Evolutionary conservation across 106 monocot species (phyloP).

Genomic region (Dendrobium chrysotoxum): DNA sequence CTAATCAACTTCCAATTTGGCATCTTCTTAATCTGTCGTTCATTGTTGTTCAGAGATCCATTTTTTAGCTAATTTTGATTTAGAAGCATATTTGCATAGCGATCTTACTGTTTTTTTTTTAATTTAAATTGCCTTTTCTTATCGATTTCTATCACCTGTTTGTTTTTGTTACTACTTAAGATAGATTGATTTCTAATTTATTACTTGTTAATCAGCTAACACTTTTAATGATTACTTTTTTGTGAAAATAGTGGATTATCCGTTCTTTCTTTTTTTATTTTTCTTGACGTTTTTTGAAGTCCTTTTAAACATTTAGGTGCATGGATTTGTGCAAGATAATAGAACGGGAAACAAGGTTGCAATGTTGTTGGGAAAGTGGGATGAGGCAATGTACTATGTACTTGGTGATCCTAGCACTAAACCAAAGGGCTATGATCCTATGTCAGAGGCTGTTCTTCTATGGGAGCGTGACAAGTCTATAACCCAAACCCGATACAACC

Average conservation of each 20-base stretch:
- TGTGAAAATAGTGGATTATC: neutral
- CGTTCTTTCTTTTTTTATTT: neutral
- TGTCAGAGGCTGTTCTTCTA: slow-evolving; percentile 89
- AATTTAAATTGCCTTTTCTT: neutral
- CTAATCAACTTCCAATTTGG: neutral
- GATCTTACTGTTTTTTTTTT: neutral
- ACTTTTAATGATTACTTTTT: neutral
- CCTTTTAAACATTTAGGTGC: slow-evolving; percentile 42
- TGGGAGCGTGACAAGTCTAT: slow-evolving; percentile 78
- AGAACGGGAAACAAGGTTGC: slow-evolving; percentile 82
- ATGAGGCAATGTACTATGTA: slow-evolving; percentile 93
- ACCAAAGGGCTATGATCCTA: slow-evolving; percentile 86
- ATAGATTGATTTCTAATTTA: too few relatives aligned
- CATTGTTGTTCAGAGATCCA: neutral
- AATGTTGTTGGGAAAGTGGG: slow-evolving; percentile 93
- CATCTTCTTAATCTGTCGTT: neutral
- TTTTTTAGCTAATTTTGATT: neutral
- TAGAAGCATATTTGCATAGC: neutral
- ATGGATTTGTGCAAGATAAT: slow-evolving; percentile 92
- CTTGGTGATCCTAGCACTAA: slow-evolving; percentile 83
- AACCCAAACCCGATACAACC: slow-evolving; percentile 72
- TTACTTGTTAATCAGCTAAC: neutral
- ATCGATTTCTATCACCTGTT: neutral
- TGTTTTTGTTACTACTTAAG: too few relatives aligned
- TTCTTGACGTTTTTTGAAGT: neutral